Conservation (phyloP, 2,329 filamentous ascomycete genomes). For the Sordariomycetes sp. region DNA sequence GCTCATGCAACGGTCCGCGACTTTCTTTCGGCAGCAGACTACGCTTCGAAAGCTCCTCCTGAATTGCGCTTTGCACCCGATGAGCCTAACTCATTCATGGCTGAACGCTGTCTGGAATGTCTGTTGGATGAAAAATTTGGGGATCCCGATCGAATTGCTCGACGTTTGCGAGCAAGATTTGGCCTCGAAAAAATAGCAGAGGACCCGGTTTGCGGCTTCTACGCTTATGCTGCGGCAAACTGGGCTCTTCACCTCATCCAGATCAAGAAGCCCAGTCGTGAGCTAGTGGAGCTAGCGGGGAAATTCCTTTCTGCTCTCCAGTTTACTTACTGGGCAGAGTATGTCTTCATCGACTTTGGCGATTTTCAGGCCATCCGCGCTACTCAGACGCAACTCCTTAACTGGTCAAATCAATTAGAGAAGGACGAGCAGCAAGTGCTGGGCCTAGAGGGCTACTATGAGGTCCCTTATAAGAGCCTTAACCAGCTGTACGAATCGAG, state of each 20-base stretch:
- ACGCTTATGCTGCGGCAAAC: background rate
- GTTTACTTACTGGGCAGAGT: background rate
- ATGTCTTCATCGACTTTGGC: background rate
- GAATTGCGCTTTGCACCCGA: too few relatives aligned
- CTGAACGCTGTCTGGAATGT: too few relatives aligned
- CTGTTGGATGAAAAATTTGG: too few relatives aligned
- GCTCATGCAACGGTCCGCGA: too few relatives aligned
- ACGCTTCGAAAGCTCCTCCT: too few relatives aligned
- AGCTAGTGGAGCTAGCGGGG: background rate
- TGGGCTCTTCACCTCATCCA: background rate
- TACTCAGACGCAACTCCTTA: background rate
- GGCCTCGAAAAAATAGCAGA: too few relatives aligned
- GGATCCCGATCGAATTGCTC: too few relatives aligned
- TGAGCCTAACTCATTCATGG: too few relatives aligned
- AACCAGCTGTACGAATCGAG: background rate
- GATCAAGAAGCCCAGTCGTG: background rate
- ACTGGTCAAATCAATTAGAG: background rate
- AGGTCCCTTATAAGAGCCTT: background rate
- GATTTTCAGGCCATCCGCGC: background rate
- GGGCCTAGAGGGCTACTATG: background rate
- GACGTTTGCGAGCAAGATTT: too few relatives aligned
- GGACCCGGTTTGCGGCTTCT: too few relatives aligned
- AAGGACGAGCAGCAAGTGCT: too few relatives aligned
- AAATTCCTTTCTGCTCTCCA: background rate
- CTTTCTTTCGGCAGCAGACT: too few relatives aligned